Base-by-base conservation (phyloP, 345 rosid genomes). In the Dipteronia sinensis region DNA sequence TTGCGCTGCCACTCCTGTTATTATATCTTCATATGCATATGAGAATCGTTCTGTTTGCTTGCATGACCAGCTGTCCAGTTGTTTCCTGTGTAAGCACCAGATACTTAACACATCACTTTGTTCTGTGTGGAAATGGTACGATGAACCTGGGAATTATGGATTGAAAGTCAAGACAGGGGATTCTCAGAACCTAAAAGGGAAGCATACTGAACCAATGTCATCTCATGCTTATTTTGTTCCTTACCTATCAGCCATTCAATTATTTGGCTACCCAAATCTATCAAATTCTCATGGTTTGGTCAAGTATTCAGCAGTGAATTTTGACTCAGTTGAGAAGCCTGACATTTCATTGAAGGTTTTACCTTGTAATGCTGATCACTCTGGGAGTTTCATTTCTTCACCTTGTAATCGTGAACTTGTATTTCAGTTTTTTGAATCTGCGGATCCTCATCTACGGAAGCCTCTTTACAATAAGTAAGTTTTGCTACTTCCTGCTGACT, bases 181-280 rank as follows among this genome's bases (percentile, higher is more conserved):
- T 76, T 78, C 25, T 65, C 76, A 13, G 51, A 34, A 66, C 3
- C 40, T 19, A 13, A 56, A 77, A 8, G 69, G 78, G 44, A 6
- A 9, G 31, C 49, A 42, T 5, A 19, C 51, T 4, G 61, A 72
- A 19, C 4, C 47, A 9, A 55, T 31, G 15, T 65, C 75, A 10
- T 79, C 77, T 67, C 69, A 80, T 29, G 85, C 85, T 64, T 63
- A 79, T 79, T 76, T 83, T 69, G 76, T 76, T 73, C 85, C 85
- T 71, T 76, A 40, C 38, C 83, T 83, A 17, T 83, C 85, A 65
- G 85, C 81, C 42, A 25, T 83, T 76, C 83, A 79, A 56, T 77
- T 79, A 65, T 73, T 77, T 77, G 69, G 65, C 47, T 64, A 58
- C 64, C 55, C 84, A 10, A 27, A 42, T 19, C 74, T 38, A 44